These are phyloP conservation scores for Daldinia bambusicola DNA, from an alignment of 495 filamentous ascomycete genomes.

Conservation along the genomic window DNA sequence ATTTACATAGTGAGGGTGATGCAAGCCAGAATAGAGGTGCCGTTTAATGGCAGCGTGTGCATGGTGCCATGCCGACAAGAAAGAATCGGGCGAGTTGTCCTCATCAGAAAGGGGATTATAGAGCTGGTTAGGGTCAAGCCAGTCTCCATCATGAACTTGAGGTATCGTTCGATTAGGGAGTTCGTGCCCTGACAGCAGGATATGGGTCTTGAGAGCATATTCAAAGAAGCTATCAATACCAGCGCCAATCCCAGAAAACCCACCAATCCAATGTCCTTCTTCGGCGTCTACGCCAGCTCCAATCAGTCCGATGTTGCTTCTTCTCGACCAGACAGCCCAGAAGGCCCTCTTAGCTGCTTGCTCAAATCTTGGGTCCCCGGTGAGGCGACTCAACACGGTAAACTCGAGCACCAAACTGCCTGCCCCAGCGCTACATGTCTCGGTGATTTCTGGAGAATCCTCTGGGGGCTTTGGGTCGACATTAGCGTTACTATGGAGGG, in stretches of 20 bases:
- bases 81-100: slow-evolving; percentile 78
- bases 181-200: slow-evolving; percentile 80
- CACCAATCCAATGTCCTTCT: slow-evolving; percentile 85
- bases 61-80: slow-evolving; percentile 85
- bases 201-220: slow-evolving; percentile 93
- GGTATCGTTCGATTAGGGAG: slow-evolving; percentile 61
- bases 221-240: slow-evolving; percentile 98
- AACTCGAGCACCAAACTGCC: slow-evolving; percentile 95
- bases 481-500: slow-evolving; percentile 61
- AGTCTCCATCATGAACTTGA: slow-evolving; percentile 45
- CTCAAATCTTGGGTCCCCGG: slow-evolving; percentile 86
- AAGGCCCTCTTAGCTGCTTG: slow-evolving; percentile 90
- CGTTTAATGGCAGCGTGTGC: slow-evolving; percentile 86
- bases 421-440: slow-evolving; percentile 95
- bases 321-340: slow-evolving; percentile 90
- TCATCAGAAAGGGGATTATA: slow-evolving; percentile 69
- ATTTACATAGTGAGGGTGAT: slow-evolving; percentile 91
- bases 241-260: slow-evolving; percentile 90
- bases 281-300: slow-evolving; percentile 94
- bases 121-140: slow-evolving; percentile 65
- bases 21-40: slow-evolving; percentile 77
- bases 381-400: slow-evolving; percentile 86
- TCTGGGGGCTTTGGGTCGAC: slow-evolving; percentile 44
- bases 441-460: slow-evolving; percentile 77
- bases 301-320: slow-evolving; percentile 86